Evolutionary conservation across 768 basidiomycete genomes (phyloP).

Genomic region (Pulveroboletus sp.): DNA sequence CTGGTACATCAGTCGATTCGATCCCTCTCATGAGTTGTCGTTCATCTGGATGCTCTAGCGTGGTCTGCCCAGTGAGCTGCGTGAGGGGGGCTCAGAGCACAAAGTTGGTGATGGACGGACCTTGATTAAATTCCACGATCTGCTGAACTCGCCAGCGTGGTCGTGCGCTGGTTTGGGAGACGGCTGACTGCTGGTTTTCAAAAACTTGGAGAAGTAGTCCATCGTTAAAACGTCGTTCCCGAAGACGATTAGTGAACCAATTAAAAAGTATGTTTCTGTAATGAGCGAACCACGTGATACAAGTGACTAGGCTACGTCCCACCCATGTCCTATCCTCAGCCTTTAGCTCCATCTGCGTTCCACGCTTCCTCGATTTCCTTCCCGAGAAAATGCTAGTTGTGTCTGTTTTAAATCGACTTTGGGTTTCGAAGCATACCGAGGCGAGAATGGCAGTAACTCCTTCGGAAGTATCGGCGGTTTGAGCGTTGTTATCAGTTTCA

Average conservation of each 20-base stretch:
- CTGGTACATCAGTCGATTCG: constrained; percentile 73
- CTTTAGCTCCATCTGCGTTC: background rate
- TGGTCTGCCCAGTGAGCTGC: constrained; percentile 48
- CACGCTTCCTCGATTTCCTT: background rate
- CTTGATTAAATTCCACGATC: constrained; percentile 72
- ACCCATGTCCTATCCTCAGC: background rate
- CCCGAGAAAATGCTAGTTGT: constrained; percentile 15
- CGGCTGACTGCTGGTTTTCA: constrained; percentile 40
- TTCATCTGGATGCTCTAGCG: constrained; percentile 85
- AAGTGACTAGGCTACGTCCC: no score
- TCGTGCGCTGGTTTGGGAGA: constrained; percentile 53
- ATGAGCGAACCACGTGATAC: no score
- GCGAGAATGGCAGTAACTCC: constrained; percentile 13
- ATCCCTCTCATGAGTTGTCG: constrained; percentile 81
- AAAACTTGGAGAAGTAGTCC: constrained; percentile 86
- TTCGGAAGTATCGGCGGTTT: constrained; percentile 28
- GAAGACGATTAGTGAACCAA: no score
- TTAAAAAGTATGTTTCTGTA: no score
- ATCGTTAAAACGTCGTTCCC: constrained; percentile 34
- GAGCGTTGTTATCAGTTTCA: constrained; percentile 30
- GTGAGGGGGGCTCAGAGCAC: constrained; percentile 2
- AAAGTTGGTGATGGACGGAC: constrained; percentile 33
- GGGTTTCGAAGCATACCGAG: constrained; percentile 4
- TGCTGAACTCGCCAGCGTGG: constrained; percentile 67
- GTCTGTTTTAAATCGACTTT: constrained; percentile 16